These are phyloP conservation scores for Leccinum variicolor DNA, from an alignment of 768 basidiomycete species.

Conservation along the genomic window DNA sequence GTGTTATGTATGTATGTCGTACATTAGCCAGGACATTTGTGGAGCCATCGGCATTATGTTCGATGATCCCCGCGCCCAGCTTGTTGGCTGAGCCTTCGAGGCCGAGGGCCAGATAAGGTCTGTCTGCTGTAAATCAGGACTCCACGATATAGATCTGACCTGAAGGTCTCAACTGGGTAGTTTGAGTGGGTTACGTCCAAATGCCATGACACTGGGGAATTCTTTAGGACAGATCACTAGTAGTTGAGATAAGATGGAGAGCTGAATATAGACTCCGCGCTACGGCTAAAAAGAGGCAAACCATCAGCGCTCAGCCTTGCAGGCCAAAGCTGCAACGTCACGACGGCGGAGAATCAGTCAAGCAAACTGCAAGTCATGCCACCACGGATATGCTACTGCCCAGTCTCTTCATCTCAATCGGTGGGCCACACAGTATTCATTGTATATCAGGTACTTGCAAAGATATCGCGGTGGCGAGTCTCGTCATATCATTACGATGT, in stretches of 20 bases:
- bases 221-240: background rate
- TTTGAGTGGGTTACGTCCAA: slow-evolving; percentile 25
- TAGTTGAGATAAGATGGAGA: background rate
- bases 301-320: too few species aligned
- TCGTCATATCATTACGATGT: background rate
- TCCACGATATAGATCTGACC: slow-evolving; percentile 9
- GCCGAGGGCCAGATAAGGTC: slow-evolving; percentile 82
- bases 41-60: slow-evolving; percentile 71
- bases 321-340: too few species aligned
- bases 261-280: too few species aligned
- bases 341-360: too few species aligned
- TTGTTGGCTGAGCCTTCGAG: slow-evolving; percentile 99
- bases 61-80: slow-evolving; percentile 89
- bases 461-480: background rate
- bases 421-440: background rate
- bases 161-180: slow-evolving; percentile 29
- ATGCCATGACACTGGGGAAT: slow-evolving; percentile 20
- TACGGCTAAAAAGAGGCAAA: too few species aligned
- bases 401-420: background rate
- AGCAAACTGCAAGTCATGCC: background rate
- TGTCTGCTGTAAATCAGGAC: slow-evolving; percentile 40
- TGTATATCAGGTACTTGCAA: background rate
- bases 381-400: too few species aligned
- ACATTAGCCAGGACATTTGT: slow-evolving; percentile 85
- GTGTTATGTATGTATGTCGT: slow-evolving; percentile 98